These are phyloP conservation scores for thale cress (Arabidopsis thaliana) DNA, from an alignment of 345 rosid species.

Conservation along the genomic window TAIR10.1 NC_003075.7:7148001-7148500, in stretches of 20 bases:
- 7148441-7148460: conserved; percentile 36
- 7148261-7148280: conserved; percentile 25
- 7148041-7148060: no score
- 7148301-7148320: conserved; percentile 51
- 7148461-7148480: conserved; percentile 49
- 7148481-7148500: conserved; percentile 47
- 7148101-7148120: neutral
- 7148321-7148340: conserved; percentile 17
- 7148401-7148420: neutral
- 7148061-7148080: neutral
- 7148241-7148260: neutral
- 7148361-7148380: neutral
- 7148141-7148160: conserved; percentile 3
- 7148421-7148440: conserved; percentile 7
- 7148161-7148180: neutral
- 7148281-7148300: conserved; percentile 25
- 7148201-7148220: neutral
- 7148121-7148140: conserved; percentile 8
- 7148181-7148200: neutral
- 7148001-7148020: no score
- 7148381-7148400: no score
- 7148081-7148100: neutral
- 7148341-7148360: neutral
- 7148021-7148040: no score
- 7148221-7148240: neutral